Conservation (phyloP, 305 asterid genomes). For the Petunia hybrid region DNA sequence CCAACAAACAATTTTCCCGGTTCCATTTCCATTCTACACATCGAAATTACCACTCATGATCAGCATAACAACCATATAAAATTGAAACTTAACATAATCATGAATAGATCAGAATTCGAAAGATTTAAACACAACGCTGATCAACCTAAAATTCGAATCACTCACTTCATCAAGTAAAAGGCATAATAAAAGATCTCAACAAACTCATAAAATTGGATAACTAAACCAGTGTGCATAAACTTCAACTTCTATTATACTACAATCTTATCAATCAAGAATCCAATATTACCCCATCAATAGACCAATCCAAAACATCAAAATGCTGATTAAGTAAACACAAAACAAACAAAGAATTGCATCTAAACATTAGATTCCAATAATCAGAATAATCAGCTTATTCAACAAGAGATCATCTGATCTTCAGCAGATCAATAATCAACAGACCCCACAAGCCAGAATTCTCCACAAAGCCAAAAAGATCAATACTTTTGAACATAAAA, state of each 20-base stretch:
- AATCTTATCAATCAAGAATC: conserved; percentile 16
- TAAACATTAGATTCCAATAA: conserved; percentile 28
- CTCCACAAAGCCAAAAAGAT: not conserved
- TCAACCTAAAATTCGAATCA: not conserved
- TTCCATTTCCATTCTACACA: conserved; percentile 70
- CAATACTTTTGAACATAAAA: not conserved
- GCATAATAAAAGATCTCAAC: conserved; percentile 27
- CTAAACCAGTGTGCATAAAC: conserved; percentile 1
- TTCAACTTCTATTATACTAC: conserved; percentile 5
- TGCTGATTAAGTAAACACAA: conserved; percentile 14
- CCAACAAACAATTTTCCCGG: conserved; percentile 81
- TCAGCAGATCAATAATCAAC: conserved; percentile 29
- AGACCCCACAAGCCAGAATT: not conserved
- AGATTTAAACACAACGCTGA: not conserved
- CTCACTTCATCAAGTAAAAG: conserved; percentile 11
- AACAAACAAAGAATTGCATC: not conserved
- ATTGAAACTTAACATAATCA: conserved; percentile 27
- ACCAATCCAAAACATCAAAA: conserved; percentile 28
- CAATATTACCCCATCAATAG: not conserved
- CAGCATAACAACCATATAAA: not conserved
- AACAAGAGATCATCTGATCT: conserved; percentile 31
- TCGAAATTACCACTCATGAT: conserved; percentile 17
- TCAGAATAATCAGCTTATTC: not conserved
- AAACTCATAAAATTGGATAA: conserved; percentile 21
- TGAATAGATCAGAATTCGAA: conserved; percentile 21